These are phyloP conservation scores for Chaetoceros muelleri DNA, from an alignment of 108 stramenopile species.

Conservation along the genomic window DNA sequence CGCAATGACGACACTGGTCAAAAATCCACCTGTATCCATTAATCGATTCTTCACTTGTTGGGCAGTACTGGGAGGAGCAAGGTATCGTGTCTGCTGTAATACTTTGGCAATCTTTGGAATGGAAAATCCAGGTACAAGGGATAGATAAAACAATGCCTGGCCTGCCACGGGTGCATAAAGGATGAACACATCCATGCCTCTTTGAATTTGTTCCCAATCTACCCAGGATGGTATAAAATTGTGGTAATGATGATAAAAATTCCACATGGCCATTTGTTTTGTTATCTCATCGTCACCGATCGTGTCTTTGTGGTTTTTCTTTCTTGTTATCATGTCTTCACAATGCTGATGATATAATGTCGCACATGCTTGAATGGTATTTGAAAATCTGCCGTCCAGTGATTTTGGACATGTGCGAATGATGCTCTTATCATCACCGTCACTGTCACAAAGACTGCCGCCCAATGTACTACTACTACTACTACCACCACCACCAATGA, in stretches of 20 bases:
- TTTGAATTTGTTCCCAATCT: slow-evolving; percentile 49
- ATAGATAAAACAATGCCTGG: slow-evolving; percentile 53
- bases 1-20: slow-evolving; percentile 24
- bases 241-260: slow-evolving; percentile 25
- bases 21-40: slow-evolving; percentile 55
- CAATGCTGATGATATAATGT: neutral
- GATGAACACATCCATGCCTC: slow-evolving; percentile 66
- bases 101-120: slow-evolving; percentile 70
- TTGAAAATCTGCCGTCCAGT: neutral
- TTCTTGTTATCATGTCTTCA: neutral
- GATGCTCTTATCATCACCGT: no score
- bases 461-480: no score
- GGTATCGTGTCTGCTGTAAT: slow-evolving; percentile 46
- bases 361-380: neutral
- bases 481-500: slow-evolving; percentile 22
- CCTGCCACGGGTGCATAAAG: slow-evolving; percentile 47
- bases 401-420: neutral
- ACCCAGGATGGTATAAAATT: slow-evolving; percentile 52
- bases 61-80: slow-evolving; percentile 39
- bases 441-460: neutral
- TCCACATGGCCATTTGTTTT: neutral
- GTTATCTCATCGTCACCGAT: slow-evolving; percentile 1
- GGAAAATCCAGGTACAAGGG: slow-evolving; percentile 62
- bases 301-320: neutral
- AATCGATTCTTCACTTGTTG: slow-evolving; percentile 37